These are phyloP conservation scores for Somion occarium DNA, from an alignment of 1,284 basidiomycete species.

Conservation along the genomic window DNA sequence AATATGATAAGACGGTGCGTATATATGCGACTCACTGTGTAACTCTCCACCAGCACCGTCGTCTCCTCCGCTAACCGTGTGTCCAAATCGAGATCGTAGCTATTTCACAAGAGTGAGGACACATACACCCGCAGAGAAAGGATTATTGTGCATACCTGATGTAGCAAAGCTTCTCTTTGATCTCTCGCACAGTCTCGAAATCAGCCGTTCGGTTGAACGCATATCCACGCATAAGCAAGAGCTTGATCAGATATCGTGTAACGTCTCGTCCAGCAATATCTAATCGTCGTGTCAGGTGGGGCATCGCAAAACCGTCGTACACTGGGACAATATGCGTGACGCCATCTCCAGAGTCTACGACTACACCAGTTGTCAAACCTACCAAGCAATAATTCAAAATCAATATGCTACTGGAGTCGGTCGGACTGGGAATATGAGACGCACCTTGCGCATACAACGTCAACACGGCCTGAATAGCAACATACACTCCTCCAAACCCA, in stretches of 20 bases:
- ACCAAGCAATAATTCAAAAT: slow-evolving; percentile 4
- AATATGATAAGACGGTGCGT: slow-evolving; percentile 20
- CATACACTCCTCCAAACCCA: slow-evolving; percentile 93
- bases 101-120: slow-evolving; percentile 25
- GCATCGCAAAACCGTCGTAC: slow-evolving; percentile 94
- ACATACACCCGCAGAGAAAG: not conserved
- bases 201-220: slow-evolving; percentile 99
- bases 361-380: slow-evolving; percentile 98
- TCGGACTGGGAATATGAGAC: slow-evolving; percentile 31
- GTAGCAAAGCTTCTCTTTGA: slow-evolving; percentile 99
- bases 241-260: slow-evolving; percentile 97
- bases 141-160: slow-evolving; percentile 60
- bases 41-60: slow-evolving; percentile 93
- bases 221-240: slow-evolving; percentile 96
- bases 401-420: not conserved
- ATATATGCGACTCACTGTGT: slow-evolving; percentile 65
- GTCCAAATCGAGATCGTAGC: slow-evolving; percentile 95
- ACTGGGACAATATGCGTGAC: slow-evolving; percentile 99
- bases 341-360: slow-evolving; percentile 98
- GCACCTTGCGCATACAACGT: slow-evolving; percentile 96
- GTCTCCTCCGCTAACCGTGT: slow-evolving; percentile 95
- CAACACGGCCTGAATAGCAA: slow-evolving; percentile 97
- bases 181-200: slow-evolving; percentile 97
- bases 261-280: slow-evolving; percentile 99
- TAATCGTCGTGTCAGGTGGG: slow-evolving; percentile 89